Evolutionary conservation across 2,329 filamentous ascomycete genomes (phyloP).

Genomic region (Alternaria longipes): DNA sequence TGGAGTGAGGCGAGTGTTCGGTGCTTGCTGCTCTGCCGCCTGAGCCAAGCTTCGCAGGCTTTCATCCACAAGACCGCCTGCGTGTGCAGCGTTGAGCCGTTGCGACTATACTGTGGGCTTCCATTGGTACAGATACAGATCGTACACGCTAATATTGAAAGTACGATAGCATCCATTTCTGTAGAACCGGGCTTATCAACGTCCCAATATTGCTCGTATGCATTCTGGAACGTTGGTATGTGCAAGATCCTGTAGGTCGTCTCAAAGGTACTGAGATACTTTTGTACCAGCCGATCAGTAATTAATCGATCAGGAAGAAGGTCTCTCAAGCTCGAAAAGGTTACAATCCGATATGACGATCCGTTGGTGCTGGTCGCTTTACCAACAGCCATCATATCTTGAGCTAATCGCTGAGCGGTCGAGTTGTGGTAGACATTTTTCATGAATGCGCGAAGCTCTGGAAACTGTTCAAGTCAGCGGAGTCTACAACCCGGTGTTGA

Average conservation of each 20-base stretch:
- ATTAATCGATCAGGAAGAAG: constrained; percentile 34
- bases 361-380: constrained; percentile 15
- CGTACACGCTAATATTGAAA: constrained; percentile 50
- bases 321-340: not conserved
- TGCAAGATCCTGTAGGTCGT: constrained; percentile 62
- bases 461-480: constrained; percentile 36
- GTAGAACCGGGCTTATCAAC: constrained; percentile 26
- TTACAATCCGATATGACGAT: constrained; percentile 17
- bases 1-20: constrained; percentile 59
- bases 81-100: constrained; percentile 51
- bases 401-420: constrained; percentile 28
- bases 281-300: constrained; percentile 52
- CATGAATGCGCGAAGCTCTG: constrained; percentile 41
- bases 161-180: constrained; percentile 50
- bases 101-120: constrained; percentile 45
- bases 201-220: constrained; percentile 59
- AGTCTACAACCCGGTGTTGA: not conserved
- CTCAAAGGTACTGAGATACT: constrained; percentile 62
- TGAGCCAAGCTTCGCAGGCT: constrained; percentile 45
- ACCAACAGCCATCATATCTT: constrained; percentile 34
- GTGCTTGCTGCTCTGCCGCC: constrained; percentile 60
- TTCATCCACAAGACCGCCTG: constrained; percentile 50
- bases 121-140: constrained; percentile 44
- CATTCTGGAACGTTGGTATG: constrained; percentile 58
- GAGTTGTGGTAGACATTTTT: constrained; percentile 33